Evolutionary conservation across 2,329 filamentous ascomycete species (phyloP).

Genomic region (Dactylellina leptospora): DNA sequence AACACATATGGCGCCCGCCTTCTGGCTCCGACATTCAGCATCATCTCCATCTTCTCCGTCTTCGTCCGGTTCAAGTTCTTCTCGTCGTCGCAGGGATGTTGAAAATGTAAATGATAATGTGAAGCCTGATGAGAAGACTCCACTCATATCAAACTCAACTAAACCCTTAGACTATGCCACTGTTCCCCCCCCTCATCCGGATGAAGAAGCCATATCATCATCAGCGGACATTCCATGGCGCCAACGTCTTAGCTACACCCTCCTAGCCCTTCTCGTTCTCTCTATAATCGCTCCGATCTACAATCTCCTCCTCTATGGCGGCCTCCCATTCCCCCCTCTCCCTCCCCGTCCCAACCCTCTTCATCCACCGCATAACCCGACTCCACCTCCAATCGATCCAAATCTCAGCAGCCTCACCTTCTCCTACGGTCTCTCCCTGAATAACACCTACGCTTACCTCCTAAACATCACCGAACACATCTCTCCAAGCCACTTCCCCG

Average conservation of each 20-base stretch:
- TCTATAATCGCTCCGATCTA: conserved; percentile 16
- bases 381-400: conserved; percentile 12
- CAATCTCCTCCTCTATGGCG: background rate
- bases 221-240: conserved; percentile 5
- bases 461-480: conserved; percentile 17
- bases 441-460: background rate
- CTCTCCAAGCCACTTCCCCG: conserved; percentile 8
- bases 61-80: background rate
- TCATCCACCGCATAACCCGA: conserved; percentile 3
- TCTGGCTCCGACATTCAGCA: conserved; percentile 25
- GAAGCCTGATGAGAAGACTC: conserved; percentile 28
- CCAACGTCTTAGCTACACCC: conserved; percentile 8
- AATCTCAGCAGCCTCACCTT: conserved; percentile 12
- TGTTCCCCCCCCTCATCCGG: background rate
- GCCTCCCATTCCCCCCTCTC: background rate
- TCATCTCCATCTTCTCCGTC: conserved; percentile 6
- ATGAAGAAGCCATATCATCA: background rate
- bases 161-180: background rate
- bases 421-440: conserved; percentile 1
- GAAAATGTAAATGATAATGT: background rate
- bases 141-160: conserved; percentile 3
- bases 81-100: background rate
- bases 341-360: conserved; percentile 1
- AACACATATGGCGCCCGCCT: conserved; percentile 47
- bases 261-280: conserved; percentile 7